Conservation (phyloP, 1,284 basidiomycete genomes). For the Ustilago crameri region DNA sequence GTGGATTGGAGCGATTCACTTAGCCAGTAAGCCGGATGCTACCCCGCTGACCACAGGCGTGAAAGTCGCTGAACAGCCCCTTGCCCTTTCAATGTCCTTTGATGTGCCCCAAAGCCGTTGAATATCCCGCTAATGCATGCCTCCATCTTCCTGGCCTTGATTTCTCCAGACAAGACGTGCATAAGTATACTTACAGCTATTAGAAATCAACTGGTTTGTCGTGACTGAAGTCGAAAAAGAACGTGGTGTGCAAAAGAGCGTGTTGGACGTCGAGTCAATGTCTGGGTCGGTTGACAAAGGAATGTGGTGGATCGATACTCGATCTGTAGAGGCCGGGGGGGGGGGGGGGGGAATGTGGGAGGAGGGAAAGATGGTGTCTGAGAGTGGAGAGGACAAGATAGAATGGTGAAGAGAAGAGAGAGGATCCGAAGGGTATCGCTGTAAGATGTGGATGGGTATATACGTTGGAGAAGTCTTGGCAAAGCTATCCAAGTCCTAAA, state of each 20-base stretch:
- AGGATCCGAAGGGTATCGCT: slow-evolving; percentile 5
- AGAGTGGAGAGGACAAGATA: slow-evolving; percentile 24
- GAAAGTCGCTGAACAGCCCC: too few relatives aligned
- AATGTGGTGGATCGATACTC: slow-evolving; percentile 28
- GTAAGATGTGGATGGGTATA: slow-evolving; percentile 27
- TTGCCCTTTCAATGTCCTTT: too few relatives aligned
- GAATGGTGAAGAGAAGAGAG: slow-evolving; percentile 14
- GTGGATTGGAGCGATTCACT: too few relatives aligned
- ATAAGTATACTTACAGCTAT: slow-evolving; percentile 27
- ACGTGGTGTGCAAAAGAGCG: slow-evolving; percentile 42
- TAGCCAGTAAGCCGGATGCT: too few relatives aligned
- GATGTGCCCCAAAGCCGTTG: too few relatives aligned
- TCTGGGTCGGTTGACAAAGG: slow-evolving; percentile 24
- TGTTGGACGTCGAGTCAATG: slow-evolving; percentile 27
- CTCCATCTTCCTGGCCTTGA: slow-evolving; percentile 1
- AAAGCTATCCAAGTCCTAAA: not conserved
- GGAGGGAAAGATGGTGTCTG: slow-evolving; percentile 3
- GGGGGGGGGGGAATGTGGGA: slow-evolving; percentile 5
- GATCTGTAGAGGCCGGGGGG: slow-evolving; percentile 11
- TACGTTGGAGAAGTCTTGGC: slow-evolving; percentile 36
- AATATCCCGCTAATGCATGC: slow-evolving; percentile 6
- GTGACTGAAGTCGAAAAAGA: slow-evolving; percentile 16
- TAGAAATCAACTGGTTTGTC: slow-evolving; percentile 9
- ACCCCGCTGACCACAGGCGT: too few relatives aligned
- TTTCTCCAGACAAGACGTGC: not conserved